A percentile compares a stretch with the other conserved stretches of the same genome.
Evolutionary conservation across 441 rosid species (phyloP).

Genomic region (Arabidopsis hybrid): DNA sequence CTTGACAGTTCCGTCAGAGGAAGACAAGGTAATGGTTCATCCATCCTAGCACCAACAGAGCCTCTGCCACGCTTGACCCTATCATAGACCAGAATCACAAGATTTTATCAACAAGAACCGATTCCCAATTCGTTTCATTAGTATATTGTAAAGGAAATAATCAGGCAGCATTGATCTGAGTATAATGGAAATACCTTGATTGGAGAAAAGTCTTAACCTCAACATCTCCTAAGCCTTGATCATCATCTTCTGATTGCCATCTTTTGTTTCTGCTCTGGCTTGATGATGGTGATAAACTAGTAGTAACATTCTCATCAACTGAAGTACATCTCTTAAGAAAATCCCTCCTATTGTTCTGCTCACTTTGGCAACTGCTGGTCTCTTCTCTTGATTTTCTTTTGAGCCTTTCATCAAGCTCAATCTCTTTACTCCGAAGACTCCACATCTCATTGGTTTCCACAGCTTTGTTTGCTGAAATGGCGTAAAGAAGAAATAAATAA

Average conservation of each 20-base stretch:
- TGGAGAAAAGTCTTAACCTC: constrained; percentile 78
- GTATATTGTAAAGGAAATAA: constrained; percentile 15
- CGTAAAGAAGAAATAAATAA: constrained; percentile 12
- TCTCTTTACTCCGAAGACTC: constrained; percentile 77
- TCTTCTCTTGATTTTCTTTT: constrained; percentile 58
- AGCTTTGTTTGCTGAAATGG: constrained; percentile 74
- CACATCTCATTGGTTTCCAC: constrained; percentile 96
- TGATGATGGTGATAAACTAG: constrained; percentile 54
- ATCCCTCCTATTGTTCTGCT: constrained; percentile 46
- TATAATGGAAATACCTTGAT: constrained; percentile 62
- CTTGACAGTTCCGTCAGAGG: constrained; percentile 36
- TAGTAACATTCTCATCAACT: constrained; percentile 43
- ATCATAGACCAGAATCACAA: constrained; percentile 37
- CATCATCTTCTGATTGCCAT: constrained; percentile 45
- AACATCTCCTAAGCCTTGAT: constrained; percentile 71
- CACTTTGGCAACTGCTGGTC: constrained; percentile 48
- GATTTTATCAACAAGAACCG: not conserved
- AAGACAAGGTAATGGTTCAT: constrained; percentile 77
- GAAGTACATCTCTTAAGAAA: constrained; percentile 44
- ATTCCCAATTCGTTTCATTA: not conserved
- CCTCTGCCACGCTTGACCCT: constrained; percentile 95
- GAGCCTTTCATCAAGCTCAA: constrained; percentile 59
- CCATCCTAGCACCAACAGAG: constrained; percentile 93
- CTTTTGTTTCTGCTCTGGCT: constrained; percentile 49
- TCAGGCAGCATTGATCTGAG: constrained; percentile 18